These are phyloP conservation scores for Hygrophila difformis DNA, from an alignment of 257 asterid genomes.

Conservation along the genomic window DNA sequence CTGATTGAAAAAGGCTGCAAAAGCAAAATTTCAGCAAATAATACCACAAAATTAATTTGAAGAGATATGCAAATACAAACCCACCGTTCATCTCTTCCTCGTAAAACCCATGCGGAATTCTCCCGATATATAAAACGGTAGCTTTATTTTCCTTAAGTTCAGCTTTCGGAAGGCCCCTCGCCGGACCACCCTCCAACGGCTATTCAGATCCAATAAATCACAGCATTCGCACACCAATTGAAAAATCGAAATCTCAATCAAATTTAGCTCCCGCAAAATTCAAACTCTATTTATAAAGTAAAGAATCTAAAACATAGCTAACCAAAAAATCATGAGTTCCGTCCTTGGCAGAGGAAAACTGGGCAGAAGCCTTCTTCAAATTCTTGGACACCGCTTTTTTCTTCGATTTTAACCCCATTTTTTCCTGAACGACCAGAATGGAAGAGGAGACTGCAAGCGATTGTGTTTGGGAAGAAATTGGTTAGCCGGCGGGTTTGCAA, in stretches of 20 bases:
- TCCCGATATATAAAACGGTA: conserved; percentile 72
- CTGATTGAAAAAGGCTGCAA: conserved; percentile 87
- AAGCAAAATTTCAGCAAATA: neutral
- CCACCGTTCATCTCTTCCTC: conserved; percentile 94
- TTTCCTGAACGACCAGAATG: conserved; percentile 1
- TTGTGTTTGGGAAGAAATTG: no score
- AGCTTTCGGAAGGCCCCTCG: conserved; percentile 32
- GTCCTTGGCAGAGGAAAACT: conserved; percentile 34
- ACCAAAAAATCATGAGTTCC: conserved; percentile 60
- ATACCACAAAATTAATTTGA: neutral
- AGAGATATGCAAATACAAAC: neutral
- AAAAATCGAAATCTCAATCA: neutral
- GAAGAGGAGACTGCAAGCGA: no score
- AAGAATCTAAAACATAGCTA: neutral
- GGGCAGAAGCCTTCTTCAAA: conserved; percentile 42
- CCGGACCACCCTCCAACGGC: conserved; percentile 85
- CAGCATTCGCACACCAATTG: neutral
- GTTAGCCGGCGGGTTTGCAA: no score
- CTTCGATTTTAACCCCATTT: conserved; percentile 48
- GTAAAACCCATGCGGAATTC: conserved; percentile 95
- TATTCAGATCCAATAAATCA: conserved; percentile 14
- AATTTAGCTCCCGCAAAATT: neutral
- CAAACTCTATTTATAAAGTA: neutral
- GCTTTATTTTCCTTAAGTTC: conserved; percentile 47
- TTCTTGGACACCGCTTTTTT: conserved; percentile 32